These are phyloP conservation scores for Endothia cerciana DNA, from an alignment of 2,329 filamentous ascomycete genomes.

Conservation along the genomic window DNA sequence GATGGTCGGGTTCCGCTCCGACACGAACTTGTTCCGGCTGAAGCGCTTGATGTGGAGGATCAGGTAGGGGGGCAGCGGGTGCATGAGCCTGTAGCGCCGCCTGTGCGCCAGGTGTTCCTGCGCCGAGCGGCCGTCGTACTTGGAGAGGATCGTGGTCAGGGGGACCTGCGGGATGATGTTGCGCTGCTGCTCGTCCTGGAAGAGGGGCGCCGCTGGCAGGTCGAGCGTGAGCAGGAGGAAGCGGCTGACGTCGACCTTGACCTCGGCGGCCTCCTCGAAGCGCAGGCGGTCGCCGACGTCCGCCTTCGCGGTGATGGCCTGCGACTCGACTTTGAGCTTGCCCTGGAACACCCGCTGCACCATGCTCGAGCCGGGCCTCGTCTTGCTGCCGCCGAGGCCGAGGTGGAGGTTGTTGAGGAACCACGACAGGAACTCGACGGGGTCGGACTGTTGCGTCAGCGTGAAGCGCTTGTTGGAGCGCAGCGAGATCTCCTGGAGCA, in stretches of 20 bases:
- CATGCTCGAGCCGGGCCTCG: constrained; percentile 81
- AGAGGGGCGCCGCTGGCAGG: constrained; percentile 86
- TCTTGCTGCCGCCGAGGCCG: constrained; percentile 85
- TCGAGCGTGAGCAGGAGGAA: constrained; percentile 95
- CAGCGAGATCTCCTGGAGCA: constrained; percentile 91
- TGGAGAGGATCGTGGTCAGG: constrained; percentile 79
- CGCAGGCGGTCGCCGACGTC: constrained; percentile 85
- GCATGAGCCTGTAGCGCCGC: constrained; percentile 84
- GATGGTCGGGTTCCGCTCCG: constrained; percentile 95
- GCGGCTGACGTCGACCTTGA: constrained; percentile 75
- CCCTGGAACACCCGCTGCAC: constrained; percentile 95
- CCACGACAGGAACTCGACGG: constrained; percentile 96
- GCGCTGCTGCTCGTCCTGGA: constrained; percentile 91
- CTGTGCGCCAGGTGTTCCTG: constrained; percentile 90
- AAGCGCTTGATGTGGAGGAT: constrained; percentile 97
- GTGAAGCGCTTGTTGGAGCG: constrained; percentile 92
- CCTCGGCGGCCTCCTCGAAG: constrained; percentile 87
- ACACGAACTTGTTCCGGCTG: constrained; percentile 93
- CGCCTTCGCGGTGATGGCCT: constrained; percentile 88
- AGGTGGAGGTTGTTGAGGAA: constrained; percentile 96
- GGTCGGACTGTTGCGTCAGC: constrained; percentile 87
- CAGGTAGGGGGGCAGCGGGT: constrained; percentile 88
- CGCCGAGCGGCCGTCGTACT: constrained; percentile 87
- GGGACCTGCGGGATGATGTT: constrained; percentile 97
- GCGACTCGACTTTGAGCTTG: constrained; percentile 86